Evolutionary conservation across 192 early-diverging fungal species (phyloP), one percentile per base, ranked within the genome.

Genomic region (Rhizophlyctis rosea): DNA sequence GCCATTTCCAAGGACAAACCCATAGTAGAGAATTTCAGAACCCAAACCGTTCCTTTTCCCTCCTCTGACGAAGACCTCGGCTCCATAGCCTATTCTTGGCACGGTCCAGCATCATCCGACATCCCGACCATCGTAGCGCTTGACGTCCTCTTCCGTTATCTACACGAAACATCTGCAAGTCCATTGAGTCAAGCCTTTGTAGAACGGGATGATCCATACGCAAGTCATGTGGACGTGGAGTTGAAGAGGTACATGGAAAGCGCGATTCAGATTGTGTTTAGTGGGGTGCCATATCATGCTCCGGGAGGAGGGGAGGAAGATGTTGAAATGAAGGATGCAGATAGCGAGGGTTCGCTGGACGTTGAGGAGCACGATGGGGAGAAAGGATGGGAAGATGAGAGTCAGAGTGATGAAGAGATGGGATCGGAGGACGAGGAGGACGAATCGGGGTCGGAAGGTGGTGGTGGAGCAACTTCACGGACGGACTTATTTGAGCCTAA

Each of bases 111-210:
- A 4, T 74, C 81, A 0, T 76, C 78, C 21, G 88, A 92, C 51
- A 62, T 86, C 4, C 73, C 79, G 33, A 79, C 80, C 1, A 72
- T 76, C 47, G 57, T 84, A 9, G 86, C 86, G 0, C 59, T 93
- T 3, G 85, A 91, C 51, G 83, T 94, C 31, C 67, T 94, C 39
- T 67, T 88, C 47, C 79, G 86, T 4, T 93, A 83, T 56, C 67
- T 94, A 53, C 78, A 82, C 9, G 88, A 90, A 34, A 60, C 76
- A 18, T 65, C 87, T 16, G 85, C 89, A 2, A 87, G 85, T 28
- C 89, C 87, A 3, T 81, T 91, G 47, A 69, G 76, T 32, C 90
- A 89, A 69, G 79, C 72, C 27, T 93, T 93, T 86, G 87, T 90
- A 4, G 91, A 94, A 71, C 74, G 78, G 18, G 64, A 74, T 16